Base-by-base conservation (phyloP, 2,329 filamentous ascomycete species). In the Tetracladium maxilliforme region DNA sequence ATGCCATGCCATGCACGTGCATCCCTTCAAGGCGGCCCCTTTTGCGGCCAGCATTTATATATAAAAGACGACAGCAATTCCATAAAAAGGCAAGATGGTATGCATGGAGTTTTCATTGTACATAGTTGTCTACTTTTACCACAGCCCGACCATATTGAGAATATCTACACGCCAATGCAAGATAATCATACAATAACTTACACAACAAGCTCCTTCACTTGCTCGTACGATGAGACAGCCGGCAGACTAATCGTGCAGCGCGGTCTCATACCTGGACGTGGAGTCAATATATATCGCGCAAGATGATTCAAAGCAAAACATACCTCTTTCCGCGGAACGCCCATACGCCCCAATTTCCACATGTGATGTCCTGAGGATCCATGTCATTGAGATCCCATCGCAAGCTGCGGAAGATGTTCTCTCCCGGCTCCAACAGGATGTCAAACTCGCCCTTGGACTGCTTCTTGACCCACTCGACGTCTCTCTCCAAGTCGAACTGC, bases 341-440 rank as follows among this genome's bases (percentile, higher is more conserved):
- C 83, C 92, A 98, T 3, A 93, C 61, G 8, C 90, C 90, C 83
- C 84, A 98, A 51, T 98, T 98, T 28, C 90, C 87, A 43, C 83
- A 92, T 40, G 77, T 93, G 33, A 95, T 62, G 50, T 95, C 90
- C 45, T 92, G 81, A 6, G 87, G 86, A 47, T 94, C 90, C 35
- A 90, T 57, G 44, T 98, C 92, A 44, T 98, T 94, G 43, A 98
- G 51, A 53, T 98, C 92, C 92, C 92, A 98, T 41, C 87, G 65
- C 47, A 94, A 52, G 55, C 90, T 98, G 42, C 87, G 69, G 59
- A 98, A 98, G 10, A 64, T 65, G 44, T 98, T 98, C 63, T 95
- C 86, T 19, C 84, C 86, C 1, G 92, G 90, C 50, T 93, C 70
- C 41, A 98, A 61, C 30, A 98, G 56, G 19, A 98, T 61, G 44